Evolutionary conservation across 768 basidiomycete genomes (phyloP).

Genomic region (Xerocomus spinulosus): DNA sequence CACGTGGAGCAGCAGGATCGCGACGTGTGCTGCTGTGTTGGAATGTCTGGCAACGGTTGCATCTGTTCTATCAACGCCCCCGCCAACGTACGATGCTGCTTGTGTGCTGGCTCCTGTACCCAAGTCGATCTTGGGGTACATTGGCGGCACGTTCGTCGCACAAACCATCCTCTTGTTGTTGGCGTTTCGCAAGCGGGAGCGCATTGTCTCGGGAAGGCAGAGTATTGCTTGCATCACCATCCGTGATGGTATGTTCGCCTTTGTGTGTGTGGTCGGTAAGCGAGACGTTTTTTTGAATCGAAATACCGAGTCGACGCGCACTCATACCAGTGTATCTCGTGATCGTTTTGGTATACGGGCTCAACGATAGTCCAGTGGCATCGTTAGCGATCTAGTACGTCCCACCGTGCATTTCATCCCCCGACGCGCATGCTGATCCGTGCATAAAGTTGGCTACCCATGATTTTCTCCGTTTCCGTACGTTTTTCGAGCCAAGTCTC

Average conservation of each 20-base stretch:
- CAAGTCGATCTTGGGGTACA: constrained; percentile 2
- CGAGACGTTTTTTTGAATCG: neutral
- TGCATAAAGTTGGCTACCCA: constrained; percentile 17
- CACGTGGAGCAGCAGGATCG: constrained; percentile 1
- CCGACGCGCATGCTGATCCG: neutral
- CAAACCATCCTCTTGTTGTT: constrained; percentile 20
- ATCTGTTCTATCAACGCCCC: constrained; percentile 1
- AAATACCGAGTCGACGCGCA: neutral
- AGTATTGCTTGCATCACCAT: constrained; percentile 18
- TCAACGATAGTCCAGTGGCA: constrained; percentile 1
- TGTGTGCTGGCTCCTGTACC: constrained; percentile 8
- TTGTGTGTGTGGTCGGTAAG: constrained; percentile 17
- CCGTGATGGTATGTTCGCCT: constrained; percentile 20
- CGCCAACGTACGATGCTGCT: constrained; percentile 8
- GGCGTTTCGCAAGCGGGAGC: constrained; percentile 12
- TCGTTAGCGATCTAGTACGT: constrained; percentile 15
- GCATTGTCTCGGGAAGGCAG: neutral
- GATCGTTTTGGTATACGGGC: neutral
- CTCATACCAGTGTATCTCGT: constrained; percentile 12
- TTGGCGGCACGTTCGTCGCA: constrained; percentile 6
- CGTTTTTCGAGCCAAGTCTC: neutral
- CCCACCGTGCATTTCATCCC: neutral
- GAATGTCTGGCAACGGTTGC: constrained; percentile 9
- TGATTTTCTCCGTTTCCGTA: constrained; percentile 15
- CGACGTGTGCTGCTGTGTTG: constrained; percentile 1